Evolutionary conservation across 257 asterid species (phyloP), one percentile per base, ranked within the genome.

Genomic region (Galeopsis tetrahit): DNA sequence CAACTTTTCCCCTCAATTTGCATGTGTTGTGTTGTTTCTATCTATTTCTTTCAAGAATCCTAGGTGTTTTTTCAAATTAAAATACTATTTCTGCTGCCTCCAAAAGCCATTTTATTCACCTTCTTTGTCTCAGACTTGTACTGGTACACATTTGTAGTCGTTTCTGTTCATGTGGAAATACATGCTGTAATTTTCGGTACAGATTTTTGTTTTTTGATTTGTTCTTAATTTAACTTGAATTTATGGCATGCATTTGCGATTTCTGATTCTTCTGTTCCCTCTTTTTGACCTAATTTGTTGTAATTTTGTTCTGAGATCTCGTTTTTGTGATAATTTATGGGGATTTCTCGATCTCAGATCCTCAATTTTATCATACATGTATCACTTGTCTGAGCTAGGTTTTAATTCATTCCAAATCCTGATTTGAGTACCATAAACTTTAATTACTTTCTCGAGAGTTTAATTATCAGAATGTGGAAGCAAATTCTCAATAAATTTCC

Each of bases 401-500:
- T 65, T 63, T 57, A 35, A 52, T 67, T 49, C 63, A 31, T 32
- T 40, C 68, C 72, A 34, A 63, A 13, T 46, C 49, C 69, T 39
- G 58, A 75, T 81, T 78, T 67, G 71, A 70, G 69, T 69, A 77
- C 72, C 66, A 42, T 33, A 0, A 44, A 72, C 15, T 44, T 75
- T 21, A n/a, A 9, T 28, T 42, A 7, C 34, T 39, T 5, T 58
- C 58, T 46, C 2, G 17, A 3, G 5, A 38, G 15, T 68, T 56
- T 17, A 55, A 40, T 52, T 33, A 52, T 60, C 33, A 83, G 59
- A 77, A 90, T 91, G 97, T 86, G 84, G 90, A 91, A 87, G 79
- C 86, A 86, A 63, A 42, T 89, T 39, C 66, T 91, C 39, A 81
- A 71, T 68, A 87, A 80, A 78, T 73, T 89, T 58, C 97, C 92